A percentile compares a stretch with the other conserved stretches of the same genome.
phyloP scores from a whole-genome alignment of 2,329 filamentous ascomycete species.

The Talaromyces sp. region DNA sequence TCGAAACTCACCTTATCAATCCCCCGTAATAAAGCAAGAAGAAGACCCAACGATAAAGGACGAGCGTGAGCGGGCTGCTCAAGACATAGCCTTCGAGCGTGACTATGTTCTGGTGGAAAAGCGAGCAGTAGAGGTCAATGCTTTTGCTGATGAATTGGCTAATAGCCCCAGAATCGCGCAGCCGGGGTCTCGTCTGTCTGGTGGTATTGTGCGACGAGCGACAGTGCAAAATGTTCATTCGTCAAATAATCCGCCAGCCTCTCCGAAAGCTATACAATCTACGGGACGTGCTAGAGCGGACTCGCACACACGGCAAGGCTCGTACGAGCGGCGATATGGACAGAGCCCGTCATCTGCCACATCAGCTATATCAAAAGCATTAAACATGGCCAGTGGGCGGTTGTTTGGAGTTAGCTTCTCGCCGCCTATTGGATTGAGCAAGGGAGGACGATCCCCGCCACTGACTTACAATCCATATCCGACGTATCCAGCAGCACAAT shows the following conservation, averaged over 20 bases:
- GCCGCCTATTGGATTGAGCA: constrained; percentile 47
- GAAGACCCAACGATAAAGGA: constrained; percentile 27
- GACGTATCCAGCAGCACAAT: constrained; percentile 72
- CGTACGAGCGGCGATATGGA: constrained; percentile 78
- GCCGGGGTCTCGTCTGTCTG: constrained; percentile 55
- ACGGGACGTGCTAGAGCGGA: constrained; percentile 64
- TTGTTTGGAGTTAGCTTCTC: constrained; percentile 53
- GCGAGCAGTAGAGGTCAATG: constrained; percentile 91
- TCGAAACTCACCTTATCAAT: constrained; percentile 24
- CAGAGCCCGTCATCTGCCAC: constrained; percentile 73
- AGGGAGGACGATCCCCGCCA: constrained; percentile 48
- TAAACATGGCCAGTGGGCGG: constrained; percentile 81
- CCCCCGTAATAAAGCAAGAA: constrained; percentile 46
- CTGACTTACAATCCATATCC: constrained; percentile 69
- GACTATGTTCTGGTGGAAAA: constrained; percentile 98
- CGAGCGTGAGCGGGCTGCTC: constrained; percentile 66
- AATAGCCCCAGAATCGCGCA: constrained; percentile 66
- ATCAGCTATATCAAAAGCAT: constrained; percentile 89
- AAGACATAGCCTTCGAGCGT: constrained; percentile 85
- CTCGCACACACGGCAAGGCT: constrained; percentile 69
- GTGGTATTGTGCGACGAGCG: constrained; percentile 68
- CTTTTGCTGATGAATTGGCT: constrained; percentile 90
- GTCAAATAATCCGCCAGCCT: constrained; percentile 60
- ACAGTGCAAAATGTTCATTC: constrained; percentile 73
- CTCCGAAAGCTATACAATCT: constrained; percentile 73